phyloP scores from a whole-genome alignment of 2,329 filamentous ascomycete genomes.

The Tolypocladium amazonense region DNA sequence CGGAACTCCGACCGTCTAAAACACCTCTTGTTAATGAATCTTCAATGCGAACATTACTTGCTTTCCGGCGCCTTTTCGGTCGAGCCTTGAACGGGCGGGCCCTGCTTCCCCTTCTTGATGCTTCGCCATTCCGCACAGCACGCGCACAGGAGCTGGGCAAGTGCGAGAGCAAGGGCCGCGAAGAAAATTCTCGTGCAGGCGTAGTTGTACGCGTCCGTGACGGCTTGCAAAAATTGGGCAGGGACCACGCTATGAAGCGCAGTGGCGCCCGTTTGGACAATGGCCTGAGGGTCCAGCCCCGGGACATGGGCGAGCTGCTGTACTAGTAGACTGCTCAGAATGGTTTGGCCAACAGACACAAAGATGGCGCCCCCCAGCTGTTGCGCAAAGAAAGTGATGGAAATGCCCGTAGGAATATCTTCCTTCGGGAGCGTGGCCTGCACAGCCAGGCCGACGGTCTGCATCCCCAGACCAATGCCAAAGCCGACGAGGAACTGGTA shows the following conservation, averaged over 20 bases:
- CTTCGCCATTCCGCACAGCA: conserved; percentile 55
- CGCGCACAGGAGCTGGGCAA: conserved; percentile 45
- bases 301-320: conserved; percentile 27
- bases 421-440: conserved; percentile 41
- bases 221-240: conserved; percentile 34
- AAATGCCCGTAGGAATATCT: conserved; percentile 44
- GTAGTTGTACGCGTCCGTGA: conserved; percentile 55
- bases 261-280: conserved; percentile 45
- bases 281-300: conserved; percentile 27
- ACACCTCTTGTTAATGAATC: background rate
- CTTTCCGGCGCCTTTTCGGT: background rate
- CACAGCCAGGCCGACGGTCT: conserved; percentile 44
- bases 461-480: conserved; percentile 48
- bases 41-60: background rate
- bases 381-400: conserved; percentile 47
- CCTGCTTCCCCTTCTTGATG: conserved; percentile 42
- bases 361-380: conserved; percentile 49
- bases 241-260: conserved; percentile 45
- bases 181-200: conserved; percentile 54
- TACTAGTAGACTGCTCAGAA: conserved; percentile 37
- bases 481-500: conserved; percentile 50
- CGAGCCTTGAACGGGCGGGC: background rate
- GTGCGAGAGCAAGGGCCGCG: conserved; percentile 44
- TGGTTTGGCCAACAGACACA: conserved; percentile 46
- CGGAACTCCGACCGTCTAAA: background rate